Evolutionary conservation across 2,329 filamentous ascomycete species (phyloP).

Genomic region (Parastagonospora nodorum): DNA sequence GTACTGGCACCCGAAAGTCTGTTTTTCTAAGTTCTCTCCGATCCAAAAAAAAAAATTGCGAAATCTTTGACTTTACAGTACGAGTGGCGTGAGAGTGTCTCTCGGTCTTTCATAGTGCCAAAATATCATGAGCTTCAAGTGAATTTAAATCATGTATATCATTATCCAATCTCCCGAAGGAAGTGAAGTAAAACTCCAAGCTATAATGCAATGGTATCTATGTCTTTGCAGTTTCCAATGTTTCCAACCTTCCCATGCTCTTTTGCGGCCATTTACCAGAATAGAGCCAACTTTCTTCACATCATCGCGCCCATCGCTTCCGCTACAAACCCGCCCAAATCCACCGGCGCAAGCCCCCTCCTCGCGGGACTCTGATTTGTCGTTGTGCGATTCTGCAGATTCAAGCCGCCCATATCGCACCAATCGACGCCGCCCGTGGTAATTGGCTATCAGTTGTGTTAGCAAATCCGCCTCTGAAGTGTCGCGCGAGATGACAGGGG

Average conservation of each 20-base stretch:
- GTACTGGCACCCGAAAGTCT: too few species aligned
- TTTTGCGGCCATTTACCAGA: not conserved
- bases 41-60: too few species aligned
- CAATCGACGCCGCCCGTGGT: constrained; percentile 36
- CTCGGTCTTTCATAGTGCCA: too few species aligned
- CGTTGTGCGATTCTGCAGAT: constrained; percentile 20
- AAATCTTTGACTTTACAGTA: too few species aligned
- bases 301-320: not conserved
- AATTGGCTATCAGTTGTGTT: constrained; percentile 18
- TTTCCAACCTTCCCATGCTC: not conserved
- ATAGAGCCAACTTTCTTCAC: not conserved
- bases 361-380: not conserved
- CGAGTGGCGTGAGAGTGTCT: too few species aligned
- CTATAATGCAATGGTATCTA: too few species aligned
- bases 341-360: not conserved
- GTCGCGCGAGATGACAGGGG: not conserved
- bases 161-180: too few species aligned
- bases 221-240: too few species aligned
- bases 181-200: too few species aligned
- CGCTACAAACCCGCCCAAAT: not conserved
- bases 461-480: constrained; percentile 3
- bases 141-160: too few species aligned
- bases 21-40: too few species aligned
- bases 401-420: constrained; percentile 43
- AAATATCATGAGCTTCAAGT: too few species aligned